Evolutionary conservation across 179 eudicot species (phyloP).

Genomic region (Spinacia oleracea): DNA sequence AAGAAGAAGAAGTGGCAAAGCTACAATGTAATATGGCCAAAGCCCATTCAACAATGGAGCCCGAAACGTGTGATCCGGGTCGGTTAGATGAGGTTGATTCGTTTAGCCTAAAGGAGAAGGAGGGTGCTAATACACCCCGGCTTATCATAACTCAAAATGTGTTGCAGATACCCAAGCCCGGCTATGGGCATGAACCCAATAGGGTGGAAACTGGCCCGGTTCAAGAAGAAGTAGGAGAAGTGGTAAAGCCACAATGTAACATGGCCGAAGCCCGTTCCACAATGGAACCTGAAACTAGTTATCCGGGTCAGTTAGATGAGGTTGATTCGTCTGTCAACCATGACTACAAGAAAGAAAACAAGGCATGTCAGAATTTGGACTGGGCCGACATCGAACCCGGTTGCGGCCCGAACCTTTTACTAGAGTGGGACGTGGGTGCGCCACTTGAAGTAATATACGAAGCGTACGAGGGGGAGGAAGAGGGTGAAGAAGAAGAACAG

Average conservation of each 20-base stretch:
- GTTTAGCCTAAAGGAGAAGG: too few relatives aligned
- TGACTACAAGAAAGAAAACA: not conserved
- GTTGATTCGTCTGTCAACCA: not conserved
- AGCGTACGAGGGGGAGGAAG: conserved; percentile 61
- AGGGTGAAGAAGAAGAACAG: conserved; percentile 30
- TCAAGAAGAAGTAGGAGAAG: not conserved
- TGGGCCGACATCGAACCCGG: conserved; percentile 6
- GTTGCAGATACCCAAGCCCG: not conserved
- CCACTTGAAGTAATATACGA: conserved; percentile 88
- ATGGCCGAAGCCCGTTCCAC: not conserved
- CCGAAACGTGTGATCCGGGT: too few relatives aligned
- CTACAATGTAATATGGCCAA: too few relatives aligned
- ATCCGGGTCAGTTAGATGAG: not conserved
- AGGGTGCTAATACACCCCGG: not conserved
- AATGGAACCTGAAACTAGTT: not conserved
- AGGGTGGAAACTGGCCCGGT: not conserved
- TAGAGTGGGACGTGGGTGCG: conserved; percentile 74
- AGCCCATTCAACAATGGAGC: too few relatives aligned
- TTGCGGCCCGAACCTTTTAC: conserved; percentile 22
- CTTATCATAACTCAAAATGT: not conserved
- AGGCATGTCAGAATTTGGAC: not conserved
- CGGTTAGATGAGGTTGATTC: too few relatives aligned
- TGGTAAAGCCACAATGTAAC: not conserved
- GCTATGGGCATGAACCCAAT: not conserved
- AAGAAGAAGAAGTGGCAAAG: too few relatives aligned